Percentiles rank a stretch among this genome's conserved stretches.
phyloP scores from a whole-genome alignment of 2,329 filamentous ascomycete genomes.

The Helotiales sp. region DNA sequence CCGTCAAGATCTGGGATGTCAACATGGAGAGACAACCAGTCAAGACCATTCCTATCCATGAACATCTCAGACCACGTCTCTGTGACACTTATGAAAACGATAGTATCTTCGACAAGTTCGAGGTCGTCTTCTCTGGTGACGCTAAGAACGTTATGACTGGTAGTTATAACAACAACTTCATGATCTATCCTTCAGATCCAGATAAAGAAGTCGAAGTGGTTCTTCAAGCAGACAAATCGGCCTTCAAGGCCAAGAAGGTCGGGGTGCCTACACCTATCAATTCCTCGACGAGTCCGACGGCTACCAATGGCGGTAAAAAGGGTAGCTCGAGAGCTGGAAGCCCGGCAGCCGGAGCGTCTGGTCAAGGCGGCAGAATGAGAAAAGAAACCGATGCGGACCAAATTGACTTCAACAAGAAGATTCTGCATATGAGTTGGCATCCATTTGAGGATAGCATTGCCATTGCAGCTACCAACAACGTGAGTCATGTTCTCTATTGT shows the following conservation, averaged over 20 bases:
- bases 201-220: constrained; percentile 97
- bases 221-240: constrained; percentile 95
- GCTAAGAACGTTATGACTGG: constrained; percentile 99
- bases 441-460: constrained; percentile 99
- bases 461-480: constrained; percentile 98
- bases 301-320: constrained; percentile 78
- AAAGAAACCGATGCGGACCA: constrained; percentile 99
- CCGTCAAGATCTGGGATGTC: constrained; percentile 99
- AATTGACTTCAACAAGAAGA: constrained; percentile 99
- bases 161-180: constrained; percentile 99
- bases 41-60: constrained; percentile 98
- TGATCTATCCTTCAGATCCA: constrained; percentile 98
- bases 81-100: constrained; percentile 99
- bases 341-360: constrained; percentile 70
- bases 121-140: constrained; percentile 97
- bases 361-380: constrained; percentile 90
- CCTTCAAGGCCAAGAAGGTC: constrained; percentile 99
- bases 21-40: constrained; percentile 98
- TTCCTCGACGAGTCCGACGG: constrained; percentile 69
- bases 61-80: constrained; percentile 88
- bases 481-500: constrained; percentile 51
- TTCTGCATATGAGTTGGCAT: constrained; percentile 99
- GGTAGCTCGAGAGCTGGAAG: constrained; percentile 84
- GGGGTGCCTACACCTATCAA: constrained; percentile 98
- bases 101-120: constrained; percentile 99